Evolutionary conservation across 2,329 filamentous ascomycete genomes (phyloP).

Genomic region (Xylariaceae sp.): DNA sequence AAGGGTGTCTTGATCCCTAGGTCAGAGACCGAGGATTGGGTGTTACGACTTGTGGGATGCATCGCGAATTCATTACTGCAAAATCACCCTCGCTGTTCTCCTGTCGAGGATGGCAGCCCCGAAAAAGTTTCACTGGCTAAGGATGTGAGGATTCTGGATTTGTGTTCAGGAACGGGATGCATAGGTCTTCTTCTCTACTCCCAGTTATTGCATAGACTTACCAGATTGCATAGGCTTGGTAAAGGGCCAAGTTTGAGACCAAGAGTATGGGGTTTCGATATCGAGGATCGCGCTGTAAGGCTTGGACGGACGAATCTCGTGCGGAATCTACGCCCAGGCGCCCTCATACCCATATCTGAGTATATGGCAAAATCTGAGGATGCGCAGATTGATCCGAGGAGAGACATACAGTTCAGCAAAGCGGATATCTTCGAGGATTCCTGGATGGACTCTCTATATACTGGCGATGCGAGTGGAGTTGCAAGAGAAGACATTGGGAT

Average conservation of each 20-base stretch:
- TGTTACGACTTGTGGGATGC: slow-evolving; percentile 47
- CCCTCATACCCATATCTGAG: slow-evolving; percentile 7
- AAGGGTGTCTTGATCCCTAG: slow-evolving; percentile 84
- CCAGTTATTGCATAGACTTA: slow-evolving; percentile 41
- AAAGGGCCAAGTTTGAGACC: slow-evolving; percentile 46
- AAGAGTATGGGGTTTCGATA: slow-evolving; percentile 60
- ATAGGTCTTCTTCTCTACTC: slow-evolving; percentile 76
- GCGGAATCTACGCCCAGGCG: slow-evolving; percentile 41
- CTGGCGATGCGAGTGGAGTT: too few relatives aligned
- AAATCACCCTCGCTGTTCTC: too few relatives aligned
- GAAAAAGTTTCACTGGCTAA: not conserved
- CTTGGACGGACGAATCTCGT: slow-evolving; percentile 65
- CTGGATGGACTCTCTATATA: slow-evolving; percentile 29
- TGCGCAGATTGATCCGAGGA: slow-evolving; percentile 17
- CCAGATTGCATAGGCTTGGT: slow-evolving; percentile 15
- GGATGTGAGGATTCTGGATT: slow-evolving; percentile 66
- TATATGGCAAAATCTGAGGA: slow-evolving; percentile 21
- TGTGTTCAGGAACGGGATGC: slow-evolving; percentile 90
- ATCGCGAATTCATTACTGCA: too few relatives aligned
- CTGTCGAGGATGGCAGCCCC: not conserved
- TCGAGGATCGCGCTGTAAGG: slow-evolving; percentile 62
- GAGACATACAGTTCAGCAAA: slow-evolving; percentile 42
- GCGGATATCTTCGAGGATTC: slow-evolving; percentile 49
- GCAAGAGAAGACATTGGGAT: too few relatives aligned
- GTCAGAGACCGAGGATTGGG: slow-evolving; percentile 71